Evolutionary conservation across 768 basidiomycete species (phyloP).

Genomic region (Tylopilus subfusipes): DNA sequence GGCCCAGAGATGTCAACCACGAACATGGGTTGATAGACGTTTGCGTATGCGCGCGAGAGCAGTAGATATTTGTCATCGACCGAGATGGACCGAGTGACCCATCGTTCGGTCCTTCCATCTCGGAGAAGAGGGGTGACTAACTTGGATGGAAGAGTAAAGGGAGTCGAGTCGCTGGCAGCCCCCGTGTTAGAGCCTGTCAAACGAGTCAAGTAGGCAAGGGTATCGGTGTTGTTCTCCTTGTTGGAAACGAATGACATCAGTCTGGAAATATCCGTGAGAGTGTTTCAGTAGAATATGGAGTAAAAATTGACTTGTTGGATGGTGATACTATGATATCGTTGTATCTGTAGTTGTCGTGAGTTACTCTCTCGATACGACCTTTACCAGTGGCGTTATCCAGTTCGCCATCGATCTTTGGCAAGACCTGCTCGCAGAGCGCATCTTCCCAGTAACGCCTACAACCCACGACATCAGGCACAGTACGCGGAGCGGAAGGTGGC

Average conservation of each 20-base stretch:
- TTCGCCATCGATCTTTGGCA: conserved; percentile 38
- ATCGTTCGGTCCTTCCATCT: conserved; percentile 32
- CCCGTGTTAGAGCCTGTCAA: conserved; percentile 32
- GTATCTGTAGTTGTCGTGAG: conserved; percentile 38
- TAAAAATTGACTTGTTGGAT: conserved; percentile 34
- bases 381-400: conserved; percentile 38
- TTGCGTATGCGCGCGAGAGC: conserved; percentile 29
- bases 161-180: conserved; percentile 24
- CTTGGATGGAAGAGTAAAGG: conserved; percentile 33
- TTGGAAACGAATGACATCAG: conserved; percentile 40
- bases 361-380: conserved; percentile 41
- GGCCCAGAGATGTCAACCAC: conserved; percentile 35
- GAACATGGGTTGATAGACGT: conserved; percentile 30
- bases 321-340: conserved; percentile 27
- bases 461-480: not conserved
- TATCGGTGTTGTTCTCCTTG: conserved; percentile 39
- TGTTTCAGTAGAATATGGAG: not conserved
- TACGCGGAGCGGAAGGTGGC: not conserved
- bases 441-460: conserved; percentile 45
- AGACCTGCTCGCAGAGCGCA: conserved; percentile 15
- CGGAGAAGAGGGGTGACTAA: conserved; percentile 33
- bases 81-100: conserved; percentile 34
- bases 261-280: conserved; percentile 19
- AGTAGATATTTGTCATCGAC: conserved; percentile 38
- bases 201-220: conserved; percentile 35